A percentile compares a stretch with the other conserved stretches of the same genome.
phyloP scores from a whole-genome alignment of 345 rosid genomes.

The Lepidium africanum region DNA sequence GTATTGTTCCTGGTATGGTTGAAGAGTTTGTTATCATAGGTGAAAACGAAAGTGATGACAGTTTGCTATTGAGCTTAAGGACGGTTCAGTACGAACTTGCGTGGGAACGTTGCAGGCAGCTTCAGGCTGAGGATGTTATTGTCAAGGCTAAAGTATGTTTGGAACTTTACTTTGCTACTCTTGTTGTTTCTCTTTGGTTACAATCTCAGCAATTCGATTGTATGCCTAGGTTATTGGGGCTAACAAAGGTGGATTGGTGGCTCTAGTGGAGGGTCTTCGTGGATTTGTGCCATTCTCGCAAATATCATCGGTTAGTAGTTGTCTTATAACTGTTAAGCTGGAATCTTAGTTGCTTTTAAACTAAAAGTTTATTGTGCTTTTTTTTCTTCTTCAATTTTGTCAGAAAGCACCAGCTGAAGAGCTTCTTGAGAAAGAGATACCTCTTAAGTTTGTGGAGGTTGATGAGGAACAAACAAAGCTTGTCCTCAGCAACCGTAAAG shows the following conservation, averaged over 20 bases:
- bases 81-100: slow-evolving; percentile 69
- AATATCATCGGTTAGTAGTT: slow-evolving; percentile 68
- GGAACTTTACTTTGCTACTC: not conserved
- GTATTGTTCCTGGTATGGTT: slow-evolving; percentile 71
- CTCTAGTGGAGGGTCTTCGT: slow-evolving; percentile 71
- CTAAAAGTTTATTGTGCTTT: not conserved
- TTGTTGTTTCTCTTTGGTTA: slow-evolving; percentile 1
- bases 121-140: slow-evolving; percentile 87
- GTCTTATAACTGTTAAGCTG: not conserved
- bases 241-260: slow-evolving; percentile 92
- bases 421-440: slow-evolving; percentile 75
- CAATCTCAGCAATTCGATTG: not conserved
- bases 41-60: slow-evolving; percentile 75
- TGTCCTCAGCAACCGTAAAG: slow-evolving; percentile 94
- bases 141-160: slow-evolving; percentile 80
- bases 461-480: slow-evolving; percentile 92
- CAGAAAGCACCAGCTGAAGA: slow-evolving; percentile 87
- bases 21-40: slow-evolving; percentile 85
- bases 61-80: slow-evolving; percentile 74
- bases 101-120: slow-evolving; percentile 97
- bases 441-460: slow-evolving; percentile 91
- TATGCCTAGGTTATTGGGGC: slow-evolving; percentile 64
- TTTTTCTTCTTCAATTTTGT: not conserved
- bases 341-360: not conserved
- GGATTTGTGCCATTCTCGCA: slow-evolving; percentile 98